Evolutionary conservation across 352 stramenopile genomes (phyloP).

Genomic region (Pythium scleroteichum): DNA sequence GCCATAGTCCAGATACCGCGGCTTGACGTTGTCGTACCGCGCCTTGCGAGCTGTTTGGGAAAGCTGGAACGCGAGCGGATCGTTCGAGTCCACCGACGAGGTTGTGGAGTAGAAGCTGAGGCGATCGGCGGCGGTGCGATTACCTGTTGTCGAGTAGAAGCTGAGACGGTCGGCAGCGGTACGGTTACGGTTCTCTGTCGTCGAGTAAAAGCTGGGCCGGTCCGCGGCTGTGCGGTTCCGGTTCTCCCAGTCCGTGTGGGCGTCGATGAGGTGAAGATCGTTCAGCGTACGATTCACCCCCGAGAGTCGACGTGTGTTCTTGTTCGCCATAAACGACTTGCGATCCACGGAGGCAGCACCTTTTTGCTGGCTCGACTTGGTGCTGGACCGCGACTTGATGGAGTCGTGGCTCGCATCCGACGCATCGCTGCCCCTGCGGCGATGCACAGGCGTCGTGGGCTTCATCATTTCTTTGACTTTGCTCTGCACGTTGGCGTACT

Average conservation of each 20-base stretch:
- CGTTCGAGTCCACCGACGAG: slow-evolving; percentile 33
- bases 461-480: slow-evolving; percentile 43
- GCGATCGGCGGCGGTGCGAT: slow-evolving; percentile 12
- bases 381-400: not conserved
- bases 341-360: slow-evolving; percentile 24
- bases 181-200: slow-evolving; percentile 20
- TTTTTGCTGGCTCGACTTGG: slow-evolving; percentile 1
- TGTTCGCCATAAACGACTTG: slow-evolving; percentile 18
- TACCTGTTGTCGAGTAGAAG: slow-evolving; percentile 26
- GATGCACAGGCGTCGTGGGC: slow-evolving; percentile 9
- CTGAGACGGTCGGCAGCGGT: slow-evolving; percentile 13
- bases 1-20: slow-evolving; percentile 70
- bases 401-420: slow-evolving; percentile 15
- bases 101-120: slow-evolving; percentile 27
- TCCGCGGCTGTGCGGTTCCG: slow-evolving; percentile 22
- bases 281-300: slow-evolving; percentile 7
- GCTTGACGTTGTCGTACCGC: slow-evolving; percentile 46
- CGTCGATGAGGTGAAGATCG: slow-evolving; percentile 15
- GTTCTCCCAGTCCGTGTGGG: slow-evolving; percentile 25
- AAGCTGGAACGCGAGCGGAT: slow-evolving; percentile 31
- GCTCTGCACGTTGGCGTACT: slow-evolving; percentile 53
- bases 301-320: slow-evolving; percentile 10
- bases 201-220: slow-evolving; percentile 17
- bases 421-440: slow-evolving; percentile 7
- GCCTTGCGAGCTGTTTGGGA: slow-evolving; percentile 32